Base-by-base conservation (phyloP, 2,329 filamentous ascomycete genomes). In the Pseudogymnoascus sp. region DNA sequence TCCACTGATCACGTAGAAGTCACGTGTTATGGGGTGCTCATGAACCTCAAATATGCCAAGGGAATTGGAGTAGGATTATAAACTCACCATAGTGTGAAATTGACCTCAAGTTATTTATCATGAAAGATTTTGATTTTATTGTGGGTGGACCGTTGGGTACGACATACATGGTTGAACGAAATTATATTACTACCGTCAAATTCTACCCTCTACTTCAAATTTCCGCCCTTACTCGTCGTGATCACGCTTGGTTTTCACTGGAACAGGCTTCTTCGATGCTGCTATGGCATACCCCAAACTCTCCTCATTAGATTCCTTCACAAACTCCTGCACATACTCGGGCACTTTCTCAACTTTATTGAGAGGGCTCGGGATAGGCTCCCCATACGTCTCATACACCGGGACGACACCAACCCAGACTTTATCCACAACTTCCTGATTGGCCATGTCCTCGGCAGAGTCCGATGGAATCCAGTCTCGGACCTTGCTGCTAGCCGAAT, bases 401-500 rank as follows among this genome's bases (percentile, higher is more conserved):
- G 91, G 82, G 50, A 85, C 71, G 1, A 84, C 81, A 2, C 83
- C 83, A 1, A 79, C 80, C 82, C 83, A 86, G 22, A 80, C 76
- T 7, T 71, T 67, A 2, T 68, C 70, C n/a, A 74, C 67, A 5
- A 81, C 62, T 12, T 70, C 73, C 11, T 71, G 71, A 63, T 84
- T 73, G 61, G 76, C 75, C 63, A 77, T 60, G 63, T 86, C 82
- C 12, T 69, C 72, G 62, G 70, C 75, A 12, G 82, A 80, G 59
- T 85, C 82, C 76, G 66, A 79, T 1, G 89, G 86, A 38, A 78
- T 78, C 0, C 89, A 89, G 22, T 80, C 77, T 6, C 89, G 79
- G 41, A 89, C 78, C 79, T 96, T 96, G 28, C 86, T 89, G 69
- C 87, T 92, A 4, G 88, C 91, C 58, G 83, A 84, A 14, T 81